Conservation (phyloP, 2,329 filamentous ascomycete species). For the Sporothrix schenckii region DNA sequence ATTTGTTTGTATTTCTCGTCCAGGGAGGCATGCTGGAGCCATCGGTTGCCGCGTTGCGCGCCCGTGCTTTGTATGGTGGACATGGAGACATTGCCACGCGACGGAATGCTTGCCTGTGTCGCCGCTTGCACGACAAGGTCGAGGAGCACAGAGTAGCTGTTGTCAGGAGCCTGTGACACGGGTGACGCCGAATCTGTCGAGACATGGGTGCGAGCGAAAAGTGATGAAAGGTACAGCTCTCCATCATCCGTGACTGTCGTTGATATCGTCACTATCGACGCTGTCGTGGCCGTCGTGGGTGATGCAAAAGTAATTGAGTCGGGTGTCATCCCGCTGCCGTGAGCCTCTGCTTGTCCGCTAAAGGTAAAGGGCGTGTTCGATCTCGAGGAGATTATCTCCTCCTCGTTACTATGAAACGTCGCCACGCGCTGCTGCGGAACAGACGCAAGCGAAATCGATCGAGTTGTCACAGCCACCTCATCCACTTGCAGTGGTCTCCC, state of each 20-base stretch:
- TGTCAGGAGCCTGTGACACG: background rate
- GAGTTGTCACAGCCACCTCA: constrained; percentile 3
- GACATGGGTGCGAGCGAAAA: background rate
- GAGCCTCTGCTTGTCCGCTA: background rate
- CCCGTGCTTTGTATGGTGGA: background rate
- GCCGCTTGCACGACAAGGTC: background rate
- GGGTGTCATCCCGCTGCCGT: background rate
- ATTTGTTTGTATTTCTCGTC: constrained; percentile 24
- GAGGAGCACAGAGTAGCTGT: constrained; percentile 1
- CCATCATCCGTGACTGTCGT: constrained; percentile 12
- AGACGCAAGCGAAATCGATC: background rate
- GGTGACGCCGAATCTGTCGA: background rate
- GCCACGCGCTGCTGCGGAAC: background rate
- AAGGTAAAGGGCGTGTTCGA: background rate
- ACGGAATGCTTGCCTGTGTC: background rate
- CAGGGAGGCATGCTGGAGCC: background rate
- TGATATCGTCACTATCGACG: background rate
- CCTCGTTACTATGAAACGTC: background rate
- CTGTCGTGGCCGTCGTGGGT: background rate
- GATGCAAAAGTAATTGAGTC: background rate
- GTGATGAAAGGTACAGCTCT: background rate
- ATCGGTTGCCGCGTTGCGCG: background rate
- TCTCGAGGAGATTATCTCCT: background rate
- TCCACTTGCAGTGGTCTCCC: background rate
- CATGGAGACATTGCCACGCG: background rate